phyloP scores from a whole-genome alignment of 2,329 filamentous ascomycete species.

The Pestalotiopsis fici region DNA sequence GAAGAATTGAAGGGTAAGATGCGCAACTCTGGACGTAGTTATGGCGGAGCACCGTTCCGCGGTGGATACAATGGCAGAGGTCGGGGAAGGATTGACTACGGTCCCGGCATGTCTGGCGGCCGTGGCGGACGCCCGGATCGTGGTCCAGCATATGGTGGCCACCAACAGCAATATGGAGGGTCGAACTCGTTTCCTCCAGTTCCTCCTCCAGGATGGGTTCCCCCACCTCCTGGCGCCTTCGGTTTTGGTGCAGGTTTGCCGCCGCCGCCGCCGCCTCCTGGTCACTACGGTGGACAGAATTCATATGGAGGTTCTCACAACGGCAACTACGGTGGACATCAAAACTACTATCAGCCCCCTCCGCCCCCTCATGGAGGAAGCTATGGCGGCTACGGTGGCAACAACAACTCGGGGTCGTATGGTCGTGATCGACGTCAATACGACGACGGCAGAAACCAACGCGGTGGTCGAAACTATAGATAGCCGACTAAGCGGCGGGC shows the following conservation, averaged over 20 bases:
- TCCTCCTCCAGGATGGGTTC: slow-evolving; percentile 32
- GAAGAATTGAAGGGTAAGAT: slow-evolving; percentile 70
- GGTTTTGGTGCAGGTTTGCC: slow-evolving; percentile 34
- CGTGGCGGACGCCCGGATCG: slow-evolving; percentile 19
- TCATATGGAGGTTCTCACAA: slow-evolving; percentile 20
- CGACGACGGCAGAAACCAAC: slow-evolving; percentile 14
- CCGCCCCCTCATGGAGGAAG: slow-evolving; percentile 18
- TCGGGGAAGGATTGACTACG: slow-evolving; percentile 31
- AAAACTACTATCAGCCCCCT: slow-evolving; percentile 21
- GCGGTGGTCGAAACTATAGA: slow-evolving; percentile 20
- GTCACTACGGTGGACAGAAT: slow-evolving; percentile 21
- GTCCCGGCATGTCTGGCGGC: slow-evolving; percentile 27
- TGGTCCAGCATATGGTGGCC: slow-evolving; percentile 35
- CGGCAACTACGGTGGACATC: slow-evolving; percentile 23
- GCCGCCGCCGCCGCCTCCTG: slow-evolving; percentile 39
- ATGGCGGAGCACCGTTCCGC: slow-evolving; percentile 66
- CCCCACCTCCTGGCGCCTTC: slow-evolving; percentile 39
- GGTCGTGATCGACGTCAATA: slow-evolving; percentile 22
- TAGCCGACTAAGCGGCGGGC: neutral
- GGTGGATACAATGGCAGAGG: slow-evolving; percentile 25
- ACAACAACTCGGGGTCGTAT: slow-evolving; percentile 23
- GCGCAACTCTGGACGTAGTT: slow-evolving; percentile 65
- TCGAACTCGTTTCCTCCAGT: slow-evolving; percentile 24
- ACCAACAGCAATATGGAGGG: slow-evolving; percentile 44
- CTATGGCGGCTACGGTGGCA: slow-evolving; percentile 21